phyloP scores from a whole-genome alignment of 805 yeast genomes.

The Sungouiozyma intestinalis region DNA sequence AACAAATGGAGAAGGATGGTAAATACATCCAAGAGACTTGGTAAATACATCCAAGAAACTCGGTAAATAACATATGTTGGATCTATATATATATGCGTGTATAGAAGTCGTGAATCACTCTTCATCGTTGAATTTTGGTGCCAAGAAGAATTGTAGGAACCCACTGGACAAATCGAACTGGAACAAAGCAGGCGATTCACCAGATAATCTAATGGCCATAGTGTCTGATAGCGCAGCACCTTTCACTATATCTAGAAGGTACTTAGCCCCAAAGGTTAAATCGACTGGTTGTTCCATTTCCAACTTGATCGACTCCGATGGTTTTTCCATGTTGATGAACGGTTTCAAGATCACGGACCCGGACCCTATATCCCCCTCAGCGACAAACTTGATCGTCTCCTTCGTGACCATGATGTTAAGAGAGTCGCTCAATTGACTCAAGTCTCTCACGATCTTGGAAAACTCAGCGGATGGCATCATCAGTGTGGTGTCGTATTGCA shows the following conservation, averaged over 20 bases:
- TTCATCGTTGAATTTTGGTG: constrained; percentile 95
- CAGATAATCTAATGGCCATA: constrained; percentile 78
- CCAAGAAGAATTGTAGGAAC: constrained; percentile 87
- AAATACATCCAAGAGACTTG: constrained; percentile 85
- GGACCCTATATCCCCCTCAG: constrained; percentile 86
- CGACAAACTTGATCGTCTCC: constrained; percentile 79
- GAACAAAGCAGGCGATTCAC: constrained; percentile 86
- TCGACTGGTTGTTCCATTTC: constrained; percentile 80
- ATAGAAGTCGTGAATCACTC: too few species aligned
- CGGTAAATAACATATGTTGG: constrained; percentile 30
- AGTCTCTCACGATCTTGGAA: constrained; percentile 80
- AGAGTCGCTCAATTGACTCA: constrained; percentile 79
- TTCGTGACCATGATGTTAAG: constrained; percentile 78
- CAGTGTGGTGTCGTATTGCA: constrained; percentile 79
- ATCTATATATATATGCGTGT: background rate
- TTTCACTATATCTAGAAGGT: constrained; percentile 82
- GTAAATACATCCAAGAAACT: constrained; percentile 81
- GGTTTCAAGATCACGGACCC: constrained; percentile 86
- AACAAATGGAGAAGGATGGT: constrained; percentile 50
- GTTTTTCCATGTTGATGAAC: constrained; percentile 65
- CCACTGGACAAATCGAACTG: constrained; percentile 84
- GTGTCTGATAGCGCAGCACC: constrained; percentile 70
- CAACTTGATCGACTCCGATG: constrained; percentile 64
- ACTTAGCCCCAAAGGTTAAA: constrained; percentile 84
- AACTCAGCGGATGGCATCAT: constrained; percentile 84